These are phyloP conservation scores for Suillus ampliporus DNA, from an alignment of 768 basidiomycete species.

Conservation along the genomic window DNA sequence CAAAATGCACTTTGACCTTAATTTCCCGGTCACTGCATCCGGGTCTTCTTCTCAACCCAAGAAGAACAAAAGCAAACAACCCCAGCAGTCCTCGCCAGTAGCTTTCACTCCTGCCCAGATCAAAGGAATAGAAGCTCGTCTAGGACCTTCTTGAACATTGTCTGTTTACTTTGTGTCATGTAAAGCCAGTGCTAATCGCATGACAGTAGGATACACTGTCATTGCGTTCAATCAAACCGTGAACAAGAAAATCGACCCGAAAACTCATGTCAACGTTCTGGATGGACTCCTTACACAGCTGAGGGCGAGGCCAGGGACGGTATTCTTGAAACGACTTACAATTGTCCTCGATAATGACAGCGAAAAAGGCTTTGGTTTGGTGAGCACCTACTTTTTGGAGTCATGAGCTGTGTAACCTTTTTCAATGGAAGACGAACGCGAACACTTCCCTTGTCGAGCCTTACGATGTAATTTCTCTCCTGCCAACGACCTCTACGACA, in stretches of 20 bases:
- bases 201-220: constrained; percentile 84
- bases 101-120: constrained; percentile 64
- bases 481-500: constrained; percentile 72
- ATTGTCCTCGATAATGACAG: constrained; percentile 83
- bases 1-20: constrained; percentile 71
- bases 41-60: constrained; percentile 24
- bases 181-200: constrained; percentile 11
- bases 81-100: constrained; percentile 41
- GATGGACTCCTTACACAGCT: constrained; percentile 64
- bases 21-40: constrained; percentile 53
- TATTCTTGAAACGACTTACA: constrained; percentile 79
- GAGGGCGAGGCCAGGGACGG: constrained; percentile 59
- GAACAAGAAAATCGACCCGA: constrained; percentile 72
- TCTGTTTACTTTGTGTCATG: constrained; percentile 41
- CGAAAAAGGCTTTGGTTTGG: constrained; percentile 85
- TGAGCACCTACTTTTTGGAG: constrained; percentile 38
- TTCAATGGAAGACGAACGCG: constrained; percentile 64
- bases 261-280: constrained; percentile 69
- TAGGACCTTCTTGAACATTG: constrained; percentile 78
- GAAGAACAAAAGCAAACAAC: constrained; percentile 36
- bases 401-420: not conserved
- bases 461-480: constrained; percentile 81
- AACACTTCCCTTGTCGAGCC: constrained; percentile 62
- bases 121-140: constrained; percentile 58
- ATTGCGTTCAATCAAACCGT: constrained; percentile 79